Evolutionary conservation across 352 stramenopile genomes (phyloP).

Genomic region (Globisporangium acanthophoron): DNA sequence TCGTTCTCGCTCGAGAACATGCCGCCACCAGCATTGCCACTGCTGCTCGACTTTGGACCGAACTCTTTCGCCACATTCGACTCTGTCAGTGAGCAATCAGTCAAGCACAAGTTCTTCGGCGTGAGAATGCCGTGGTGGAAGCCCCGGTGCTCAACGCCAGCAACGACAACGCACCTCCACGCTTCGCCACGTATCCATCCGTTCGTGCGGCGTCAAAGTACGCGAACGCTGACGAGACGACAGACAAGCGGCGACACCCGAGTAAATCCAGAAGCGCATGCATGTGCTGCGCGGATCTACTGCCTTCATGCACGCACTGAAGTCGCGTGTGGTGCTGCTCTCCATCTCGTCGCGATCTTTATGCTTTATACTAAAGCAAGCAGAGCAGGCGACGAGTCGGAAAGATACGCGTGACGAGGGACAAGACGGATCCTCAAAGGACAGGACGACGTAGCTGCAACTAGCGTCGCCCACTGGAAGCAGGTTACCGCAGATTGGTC

Average conservation of each 20-base stretch:
- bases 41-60: not conserved
- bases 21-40: not conserved
- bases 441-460: too few relatives aligned
- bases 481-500: too few relatives aligned
- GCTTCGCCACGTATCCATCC: conserved; percentile 18
- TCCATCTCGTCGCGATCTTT: not conserved
- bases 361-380: too few relatives aligned
- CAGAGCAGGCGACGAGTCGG: too few relatives aligned
- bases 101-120: not conserved
- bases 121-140: not conserved
- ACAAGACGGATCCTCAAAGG: too few relatives aligned
- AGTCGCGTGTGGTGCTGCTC: conserved; percentile 7
- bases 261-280: too few relatives aligned
- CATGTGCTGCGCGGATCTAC: too few relatives aligned
- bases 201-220: conserved; percentile 36
- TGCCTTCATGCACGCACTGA: conserved; percentile 2
- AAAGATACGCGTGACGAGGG: too few relatives aligned
- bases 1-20: conserved; percentile 28
- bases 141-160: not conserved
- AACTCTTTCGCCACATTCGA: not conserved
- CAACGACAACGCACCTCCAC: not conserved
- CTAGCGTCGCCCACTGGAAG: too few relatives aligned
- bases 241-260: not conserved
- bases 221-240: conserved; percentile 18
- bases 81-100: not conserved